phyloP scores from a whole-genome alignment of 2,329 filamentous ascomycete species.

The Pseudogymnoascus destructans region DNA sequence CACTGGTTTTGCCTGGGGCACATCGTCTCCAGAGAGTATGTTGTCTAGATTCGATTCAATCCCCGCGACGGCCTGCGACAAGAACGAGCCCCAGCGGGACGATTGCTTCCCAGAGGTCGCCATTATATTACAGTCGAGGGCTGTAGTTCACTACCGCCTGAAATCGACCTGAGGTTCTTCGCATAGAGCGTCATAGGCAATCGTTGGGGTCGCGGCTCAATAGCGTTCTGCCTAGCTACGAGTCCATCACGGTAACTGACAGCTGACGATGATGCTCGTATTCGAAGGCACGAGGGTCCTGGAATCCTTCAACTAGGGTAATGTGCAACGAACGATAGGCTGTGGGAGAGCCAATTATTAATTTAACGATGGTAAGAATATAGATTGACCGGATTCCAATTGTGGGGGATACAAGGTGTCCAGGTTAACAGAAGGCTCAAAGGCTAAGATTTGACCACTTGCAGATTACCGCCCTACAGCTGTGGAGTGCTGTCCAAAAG shows the following conservation, averaged over 20 bases:
- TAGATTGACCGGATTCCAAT: not conserved
- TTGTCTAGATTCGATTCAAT: slow-evolving; percentile 88
- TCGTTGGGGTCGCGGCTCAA: slow-evolving; percentile 2
- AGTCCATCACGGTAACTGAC: slow-evolving; percentile 4
- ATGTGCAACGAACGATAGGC: not conserved
- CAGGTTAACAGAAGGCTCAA: not conserved
- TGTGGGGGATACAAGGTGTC: slow-evolving; percentile 7
- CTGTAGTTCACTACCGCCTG: not conserved
- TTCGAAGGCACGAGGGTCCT: not conserved
- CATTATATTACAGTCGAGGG: slow-evolving; percentile 17
- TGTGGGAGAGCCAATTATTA: not conserved
- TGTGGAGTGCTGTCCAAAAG: slow-evolving; percentile 7
- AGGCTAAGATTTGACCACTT: not conserved
- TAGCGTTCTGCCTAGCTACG: not conserved
- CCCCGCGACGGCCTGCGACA: slow-evolving; percentile 83
- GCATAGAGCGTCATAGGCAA: slow-evolving; percentile 1
- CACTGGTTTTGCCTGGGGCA: slow-evolving; percentile 30
- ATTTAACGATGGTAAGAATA: not conserved
- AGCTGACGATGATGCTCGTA: slow-evolving; percentile 8
- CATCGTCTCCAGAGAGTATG: slow-evolving; percentile 71
- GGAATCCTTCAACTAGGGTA: not conserved
- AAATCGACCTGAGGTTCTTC: not conserved
- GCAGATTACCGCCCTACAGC: not conserved
- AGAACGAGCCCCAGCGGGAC: slow-evolving; percentile 63
- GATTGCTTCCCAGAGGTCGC: slow-evolving; percentile 30